Base-by-base conservation (phyloP, 2,329 filamentous ascomycete species). In the Diaporthe helianthi region DNA sequence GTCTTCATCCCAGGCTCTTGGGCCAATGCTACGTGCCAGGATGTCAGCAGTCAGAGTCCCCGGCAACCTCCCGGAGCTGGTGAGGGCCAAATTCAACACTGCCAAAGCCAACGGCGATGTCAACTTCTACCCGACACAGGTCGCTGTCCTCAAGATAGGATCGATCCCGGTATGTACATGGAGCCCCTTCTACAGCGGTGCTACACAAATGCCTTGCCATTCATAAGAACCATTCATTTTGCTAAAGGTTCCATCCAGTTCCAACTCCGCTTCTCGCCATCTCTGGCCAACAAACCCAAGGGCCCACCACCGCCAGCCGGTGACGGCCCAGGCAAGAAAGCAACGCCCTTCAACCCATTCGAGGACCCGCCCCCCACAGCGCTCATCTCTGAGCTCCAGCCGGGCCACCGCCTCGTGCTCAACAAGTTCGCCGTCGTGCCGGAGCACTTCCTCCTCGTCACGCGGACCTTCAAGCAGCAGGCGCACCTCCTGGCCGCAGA, bases 371-470 rank as follows among this genome's bases (percentile, higher is more conserved):
- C 84, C 0, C 74, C 81, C 3, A 80, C 87, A 12, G 84, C 91
- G 68, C 81, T 90, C 46, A 78, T 89, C 52, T 78, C 85, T 19
- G 77, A 78, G 31, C 75, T 92, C 9, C 81, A 81, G 1, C 81
- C 87, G 0, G 78, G 81, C 10, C 90, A 93, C 77, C 83, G 85
- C 69, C 83, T 93, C 51, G 87, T 93, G 1, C 81, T 93, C 49
- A 93, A 93, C 82, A 93, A 93, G 78, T 93, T 91, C 74, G 90
- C 91, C 60, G 80, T 93, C 60, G 89, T 92, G 41, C 85, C 87
- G 0, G 85, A 89, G 74, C 91, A 93, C 79, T 92, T 92, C 76
- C 92, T 93, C 73, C 84, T 93, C 58, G 86, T 88, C 0, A 93
- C 91, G 0, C 86, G 80, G n/a, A 78, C 80, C 1, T 89, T 89